A percentile compares a stretch with the other conserved stretches of the same genome.
Evolutionary conservation across 1,284 basidiomycete genomes (phyloP).

Genomic region (Pseudozyma thailandica): DNA sequence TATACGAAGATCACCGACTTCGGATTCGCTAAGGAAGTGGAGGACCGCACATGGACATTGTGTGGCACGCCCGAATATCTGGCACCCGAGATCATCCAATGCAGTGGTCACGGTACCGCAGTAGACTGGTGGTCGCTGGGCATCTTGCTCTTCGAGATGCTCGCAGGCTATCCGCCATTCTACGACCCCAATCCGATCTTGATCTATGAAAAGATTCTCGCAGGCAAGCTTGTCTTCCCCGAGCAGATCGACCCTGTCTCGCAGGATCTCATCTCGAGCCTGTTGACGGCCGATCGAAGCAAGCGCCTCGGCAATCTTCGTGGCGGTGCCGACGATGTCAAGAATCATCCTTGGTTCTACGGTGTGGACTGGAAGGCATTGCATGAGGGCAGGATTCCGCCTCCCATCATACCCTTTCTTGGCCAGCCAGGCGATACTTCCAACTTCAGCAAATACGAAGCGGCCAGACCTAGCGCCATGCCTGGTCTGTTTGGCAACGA

Average conservation of each 20-base stretch:
- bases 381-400: conserved; percentile 69
- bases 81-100: conserved; percentile 65
- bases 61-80: conserved; percentile 67
- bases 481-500: conserved; percentile 35
- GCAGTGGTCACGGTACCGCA: conserved; percentile 58
- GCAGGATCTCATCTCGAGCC: conserved; percentile 70
- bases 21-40: conserved; percentile 62
- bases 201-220: conserved; percentile 69
- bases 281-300: conserved; percentile 70
- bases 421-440: conserved; percentile 74
- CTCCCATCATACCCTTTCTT: conserved; percentile 71
- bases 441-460: conserved; percentile 51
- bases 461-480: conserved; percentile 27
- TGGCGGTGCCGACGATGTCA: conserved; percentile 71
- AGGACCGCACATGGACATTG: conserved; percentile 62
- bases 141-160: conserved; percentile 63
- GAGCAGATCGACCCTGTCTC: conserved; percentile 70
- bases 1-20: conserved; percentile 65
- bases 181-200: conserved; percentile 54
- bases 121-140: conserved; percentile 67
- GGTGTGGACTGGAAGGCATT: conserved; percentile 71
- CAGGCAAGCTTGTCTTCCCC: conserved; percentile 70
- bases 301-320: conserved; percentile 71
- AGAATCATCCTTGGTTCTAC: conserved; percentile 71
- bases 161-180: conserved; percentile 66